A percentile compares a stretch with the other conserved stretches of the same genome.
These are phyloP conservation scores for Oenanthe javanica DNA, from an alignment of 140 eudicot genomes.

Conservation along the genomic window DNA sequence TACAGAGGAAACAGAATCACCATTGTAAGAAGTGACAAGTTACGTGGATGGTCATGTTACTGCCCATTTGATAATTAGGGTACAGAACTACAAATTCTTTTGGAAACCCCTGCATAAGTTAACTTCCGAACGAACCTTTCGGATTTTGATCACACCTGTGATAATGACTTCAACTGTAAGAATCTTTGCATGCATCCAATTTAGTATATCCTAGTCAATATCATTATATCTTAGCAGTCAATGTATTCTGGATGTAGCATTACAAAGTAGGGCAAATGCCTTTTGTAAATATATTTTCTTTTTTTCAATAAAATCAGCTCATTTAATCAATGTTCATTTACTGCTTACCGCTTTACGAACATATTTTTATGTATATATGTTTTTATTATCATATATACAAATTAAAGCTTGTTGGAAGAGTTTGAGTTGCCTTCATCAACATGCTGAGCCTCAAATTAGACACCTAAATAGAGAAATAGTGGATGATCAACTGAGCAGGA, in stretches of 20 bases:
- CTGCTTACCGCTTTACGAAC: background rate
- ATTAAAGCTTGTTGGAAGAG: background rate
- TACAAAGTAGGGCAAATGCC: slow-evolving; percentile 60
- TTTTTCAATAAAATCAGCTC: slow-evolving; percentile 56
- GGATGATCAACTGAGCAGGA: background rate
- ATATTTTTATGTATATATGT: background rate
- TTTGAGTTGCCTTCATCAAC: background rate
- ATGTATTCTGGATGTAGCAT: slow-evolving; percentile 55
- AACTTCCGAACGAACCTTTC: slow-evolving; percentile 20
- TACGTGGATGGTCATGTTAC: slow-evolving; percentile 20
- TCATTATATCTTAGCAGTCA: slow-evolving; percentile 45
- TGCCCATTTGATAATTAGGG: slow-evolving; percentile 18
- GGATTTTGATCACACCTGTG: slow-evolving; percentile 34
- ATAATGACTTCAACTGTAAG: slow-evolving; percentile 50
- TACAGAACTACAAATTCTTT: slow-evolving; percentile 30
- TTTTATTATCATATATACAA: background rate
- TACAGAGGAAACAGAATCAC: slow-evolving; percentile 29
- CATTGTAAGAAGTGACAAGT: slow-evolving; percentile 21
- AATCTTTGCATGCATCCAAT: slow-evolving; percentile 46
- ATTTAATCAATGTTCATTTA: slow-evolving; percentile 16
- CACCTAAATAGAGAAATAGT: background rate
- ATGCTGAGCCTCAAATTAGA: background rate
- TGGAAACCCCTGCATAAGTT: slow-evolving; percentile 35
- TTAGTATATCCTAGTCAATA: slow-evolving; percentile 33
- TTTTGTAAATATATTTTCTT: slow-evolving; percentile 55